Evolutionary conservation across 192 early-diverging fungal species (phyloP), one percentile per base, ranked within the genome.

Genomic region (Coemansia sp.): DNA sequence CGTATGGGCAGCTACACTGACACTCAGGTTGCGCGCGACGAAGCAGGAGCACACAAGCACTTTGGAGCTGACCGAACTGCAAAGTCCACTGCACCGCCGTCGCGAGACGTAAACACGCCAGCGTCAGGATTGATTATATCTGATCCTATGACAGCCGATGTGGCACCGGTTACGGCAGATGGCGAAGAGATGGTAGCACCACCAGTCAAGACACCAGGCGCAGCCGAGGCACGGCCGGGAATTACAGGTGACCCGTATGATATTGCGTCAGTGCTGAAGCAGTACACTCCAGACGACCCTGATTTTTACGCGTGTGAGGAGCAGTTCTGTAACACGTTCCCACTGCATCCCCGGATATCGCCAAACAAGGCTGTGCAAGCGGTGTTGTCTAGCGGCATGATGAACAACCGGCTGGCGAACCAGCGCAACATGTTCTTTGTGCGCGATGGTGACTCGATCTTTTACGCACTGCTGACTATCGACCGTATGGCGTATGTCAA

Each of bases 391-490:
- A 68, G 68, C n/a, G 72, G 72, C 16, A 74, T 81, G 78, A 65
- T 74, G 61, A 81, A 81, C 65, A 74, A 54, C 54, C 73, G 72
- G n/a, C 54, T 81, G 1, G 57, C 54, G 1, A 81, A 81, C 65
- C 65, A 71, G 61, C 57, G 55, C 52, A 68, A 67, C 55, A 81
- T 81, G 78, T 81, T 81, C 45, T 74, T 72, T 64, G 78, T 81
- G 41, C 78, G 78, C 69, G 78, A 81, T 19, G 66, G 66, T 11
- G 43, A 52, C 23, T 68, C 73, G 20, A 71, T 81, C 1, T 81
- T 81, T 50, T 81, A 75, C 18, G 78, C 73, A 2, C 51, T 62
- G 43, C 59, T 80, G 22, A 64, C 64, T 13, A 57, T 67, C 2
- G 64, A 64, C 43, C 68, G 78, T 37, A 65, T 64, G n/a, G 65